phyloP scores from a whole-genome alignment of 805 yeast genomes.

The Candida ponderosae region DNA sequence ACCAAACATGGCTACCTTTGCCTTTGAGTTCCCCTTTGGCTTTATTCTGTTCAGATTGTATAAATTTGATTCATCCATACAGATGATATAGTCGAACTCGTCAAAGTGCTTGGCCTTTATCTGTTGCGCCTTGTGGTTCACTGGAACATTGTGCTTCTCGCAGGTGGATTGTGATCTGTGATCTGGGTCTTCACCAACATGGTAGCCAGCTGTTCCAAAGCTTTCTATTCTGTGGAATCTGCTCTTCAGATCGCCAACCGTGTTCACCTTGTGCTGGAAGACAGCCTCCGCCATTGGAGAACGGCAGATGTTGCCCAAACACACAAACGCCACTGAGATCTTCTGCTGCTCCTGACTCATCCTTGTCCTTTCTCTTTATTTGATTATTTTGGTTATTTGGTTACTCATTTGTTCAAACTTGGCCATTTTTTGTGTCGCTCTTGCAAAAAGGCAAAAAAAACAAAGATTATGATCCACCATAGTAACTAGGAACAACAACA shows the following conservation, averaged over 20 bases:
- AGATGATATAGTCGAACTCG: constrained; percentile 59
- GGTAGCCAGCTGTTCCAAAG: constrained; percentile 84
- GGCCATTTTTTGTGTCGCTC: too few relatives aligned
- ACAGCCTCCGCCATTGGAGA: constrained; percentile 99
- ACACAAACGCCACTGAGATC: constrained; percentile 76
- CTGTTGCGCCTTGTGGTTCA: constrained; percentile 70
- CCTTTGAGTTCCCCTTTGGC: constrained; percentile 39
- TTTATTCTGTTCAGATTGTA: constrained; percentile 40
- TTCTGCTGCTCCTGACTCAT: constrained; percentile 10
- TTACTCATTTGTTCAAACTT: too few relatives aligned
- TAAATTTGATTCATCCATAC: constrained; percentile 62
- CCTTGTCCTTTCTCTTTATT: too few relatives aligned
- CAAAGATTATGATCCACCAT: too few relatives aligned
- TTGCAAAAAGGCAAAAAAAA: too few relatives aligned
- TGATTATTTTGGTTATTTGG: too few relatives aligned
- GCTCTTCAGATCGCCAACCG: constrained; percentile 32
- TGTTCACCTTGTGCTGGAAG: constrained; percentile 55
- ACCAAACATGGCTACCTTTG: constrained; percentile 63
- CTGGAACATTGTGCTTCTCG: constrained; percentile 61
- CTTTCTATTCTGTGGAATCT: constrained; percentile 64
- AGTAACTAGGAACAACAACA: too few relatives aligned
- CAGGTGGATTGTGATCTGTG: constrained; percentile 64
- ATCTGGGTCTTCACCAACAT: constrained; percentile 79
- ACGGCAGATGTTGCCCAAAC: constrained; percentile 89
- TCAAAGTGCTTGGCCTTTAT: constrained; percentile 42